Percentiles rank a stretch among this genome's conserved stretches.
Evolutionary conservation across 768 basidiomycete species (phyloP).

Genomic region (Tulasnella calospora): DNA sequence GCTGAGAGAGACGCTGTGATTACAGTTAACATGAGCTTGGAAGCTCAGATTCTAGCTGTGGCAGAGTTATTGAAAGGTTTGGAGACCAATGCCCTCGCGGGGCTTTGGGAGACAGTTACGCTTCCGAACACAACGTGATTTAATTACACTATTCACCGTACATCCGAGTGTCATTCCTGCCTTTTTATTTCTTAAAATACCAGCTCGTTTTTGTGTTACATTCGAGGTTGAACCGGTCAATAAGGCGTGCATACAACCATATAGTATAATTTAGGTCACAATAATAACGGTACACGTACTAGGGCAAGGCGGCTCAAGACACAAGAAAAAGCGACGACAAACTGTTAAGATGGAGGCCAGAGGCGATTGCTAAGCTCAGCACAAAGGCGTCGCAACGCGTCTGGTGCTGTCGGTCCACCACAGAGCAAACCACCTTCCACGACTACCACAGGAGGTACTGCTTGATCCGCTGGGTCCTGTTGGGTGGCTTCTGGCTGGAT

Average conservation of each 20-base stretch:
- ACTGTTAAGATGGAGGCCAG: neutral
- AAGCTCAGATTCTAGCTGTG: no score
- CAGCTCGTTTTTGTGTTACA: neutral
- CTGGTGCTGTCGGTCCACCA: neutral
- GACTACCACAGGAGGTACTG: neutral
- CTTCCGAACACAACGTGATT: no score
- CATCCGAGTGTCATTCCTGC: no score
- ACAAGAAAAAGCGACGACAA: neutral
- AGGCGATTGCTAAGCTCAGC: neutral
- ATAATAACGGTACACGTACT: neutral
- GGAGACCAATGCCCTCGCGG: no score
- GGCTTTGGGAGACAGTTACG: no score
- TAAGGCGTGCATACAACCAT: neutral
- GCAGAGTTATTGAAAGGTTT: no score
- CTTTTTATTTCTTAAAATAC: neutral
- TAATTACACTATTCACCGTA: no score
- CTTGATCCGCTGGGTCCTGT: neutral
- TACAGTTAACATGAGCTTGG: no score
- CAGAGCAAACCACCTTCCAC: constrained; percentile 12
- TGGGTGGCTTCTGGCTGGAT: neutral
- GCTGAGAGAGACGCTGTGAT: no score
- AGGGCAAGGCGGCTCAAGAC: neutral
- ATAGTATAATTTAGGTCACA: neutral
- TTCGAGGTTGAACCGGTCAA: neutral
- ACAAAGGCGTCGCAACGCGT: neutral